Evolutionary conservation across 2,329 filamentous ascomycete genomes (phyloP).

Genomic region (Thelonectria olida): DNA sequence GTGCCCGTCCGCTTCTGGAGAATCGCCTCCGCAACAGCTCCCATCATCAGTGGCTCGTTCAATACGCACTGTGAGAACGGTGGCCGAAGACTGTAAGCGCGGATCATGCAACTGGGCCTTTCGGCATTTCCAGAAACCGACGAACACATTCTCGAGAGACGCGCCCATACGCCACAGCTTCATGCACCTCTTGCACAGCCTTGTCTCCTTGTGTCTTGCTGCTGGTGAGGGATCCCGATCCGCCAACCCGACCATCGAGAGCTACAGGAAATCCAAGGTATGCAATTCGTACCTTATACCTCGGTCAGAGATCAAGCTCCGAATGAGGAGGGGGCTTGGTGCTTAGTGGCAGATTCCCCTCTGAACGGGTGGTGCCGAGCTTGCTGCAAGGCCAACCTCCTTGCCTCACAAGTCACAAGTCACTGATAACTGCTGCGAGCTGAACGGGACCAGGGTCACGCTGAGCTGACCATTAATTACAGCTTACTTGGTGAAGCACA

Average conservation of each 20-base stretch:
- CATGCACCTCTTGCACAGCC: neutral
- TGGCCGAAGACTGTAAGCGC: slow-evolving; percentile 1
- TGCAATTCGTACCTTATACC: neutral
- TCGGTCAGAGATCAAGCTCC: slow-evolving; percentile 9
- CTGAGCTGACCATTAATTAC: slow-evolving; percentile 17
- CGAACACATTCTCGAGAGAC: neutral
- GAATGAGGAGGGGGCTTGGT: slow-evolving; percentile 10
- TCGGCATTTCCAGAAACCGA: slow-evolving; percentile 8
- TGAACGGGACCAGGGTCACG: neutral
- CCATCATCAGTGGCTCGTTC: slow-evolving; percentile 1
- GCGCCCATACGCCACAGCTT: neutral
- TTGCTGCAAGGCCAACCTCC: slow-evolving; percentile 8
- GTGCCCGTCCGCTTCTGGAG: slow-evolving; percentile 9
- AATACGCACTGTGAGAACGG: slow-evolving; percentile 21
- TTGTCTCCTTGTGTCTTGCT: neutral
- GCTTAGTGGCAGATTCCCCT: slow-evolving; percentile 8
- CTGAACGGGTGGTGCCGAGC: slow-evolving; percentile 19
- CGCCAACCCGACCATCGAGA: slow-evolving; percentile 6
- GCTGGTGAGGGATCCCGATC: slow-evolving; percentile 3
- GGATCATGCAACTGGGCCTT: slow-evolving; percentile 13
- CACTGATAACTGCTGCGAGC: slow-evolving; percentile 9
- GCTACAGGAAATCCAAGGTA: neutral
- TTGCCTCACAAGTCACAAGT: neutral
- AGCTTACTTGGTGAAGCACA: slow-evolving; percentile 4
- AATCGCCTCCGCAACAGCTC: slow-evolving; percentile 18